Conservation (phyloP, 164 flowering plant species). For the Magnolia changhungtana region DNA sequence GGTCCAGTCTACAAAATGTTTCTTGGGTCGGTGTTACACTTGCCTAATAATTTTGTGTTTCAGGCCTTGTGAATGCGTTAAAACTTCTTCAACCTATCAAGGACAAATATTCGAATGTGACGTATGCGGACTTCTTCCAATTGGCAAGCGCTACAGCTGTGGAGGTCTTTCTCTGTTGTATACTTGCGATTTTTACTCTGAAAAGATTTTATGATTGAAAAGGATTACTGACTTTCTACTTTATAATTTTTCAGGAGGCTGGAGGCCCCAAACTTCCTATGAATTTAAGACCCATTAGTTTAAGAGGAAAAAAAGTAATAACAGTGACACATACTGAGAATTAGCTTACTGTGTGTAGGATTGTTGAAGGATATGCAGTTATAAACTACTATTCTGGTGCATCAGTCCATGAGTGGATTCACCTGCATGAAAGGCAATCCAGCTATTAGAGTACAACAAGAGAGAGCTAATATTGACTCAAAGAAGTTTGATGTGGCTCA, state of each 20-base stretch:
- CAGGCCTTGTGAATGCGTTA: constrained; percentile 29
- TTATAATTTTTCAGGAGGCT: constrained; percentile 59
- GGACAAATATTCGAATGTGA: constrained; percentile 4
- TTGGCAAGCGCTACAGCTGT: constrained; percentile 14
- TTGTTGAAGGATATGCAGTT: too few relatives aligned
- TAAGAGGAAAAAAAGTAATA: too few relatives aligned
- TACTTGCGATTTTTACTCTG: not conserved
- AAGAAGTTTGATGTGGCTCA: too few relatives aligned
- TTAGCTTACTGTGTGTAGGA: too few relatives aligned
- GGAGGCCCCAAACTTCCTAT: constrained; percentile 96
- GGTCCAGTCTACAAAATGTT: not conserved
- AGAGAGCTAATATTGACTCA: too few relatives aligned
- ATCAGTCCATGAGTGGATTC: too few relatives aligned
- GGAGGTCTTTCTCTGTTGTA: not conserved
- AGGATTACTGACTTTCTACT: constrained; percentile 1
- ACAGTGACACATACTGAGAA: too few relatives aligned
- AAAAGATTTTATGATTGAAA: not conserved
- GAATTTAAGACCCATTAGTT: constrained; percentile 26
- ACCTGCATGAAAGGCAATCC: too few relatives aligned
- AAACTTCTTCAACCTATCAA: constrained; percentile 22
- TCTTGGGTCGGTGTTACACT: constrained; percentile 5
- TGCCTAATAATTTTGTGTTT: not conserved
- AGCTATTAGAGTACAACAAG: too few relatives aligned
- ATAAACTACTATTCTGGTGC: too few relatives aligned
- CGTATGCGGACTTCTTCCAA: constrained; percentile 93